Conservation (phyloP, 2,329 filamentous ascomycete species). For the Thyridium curvatum region DNA sequence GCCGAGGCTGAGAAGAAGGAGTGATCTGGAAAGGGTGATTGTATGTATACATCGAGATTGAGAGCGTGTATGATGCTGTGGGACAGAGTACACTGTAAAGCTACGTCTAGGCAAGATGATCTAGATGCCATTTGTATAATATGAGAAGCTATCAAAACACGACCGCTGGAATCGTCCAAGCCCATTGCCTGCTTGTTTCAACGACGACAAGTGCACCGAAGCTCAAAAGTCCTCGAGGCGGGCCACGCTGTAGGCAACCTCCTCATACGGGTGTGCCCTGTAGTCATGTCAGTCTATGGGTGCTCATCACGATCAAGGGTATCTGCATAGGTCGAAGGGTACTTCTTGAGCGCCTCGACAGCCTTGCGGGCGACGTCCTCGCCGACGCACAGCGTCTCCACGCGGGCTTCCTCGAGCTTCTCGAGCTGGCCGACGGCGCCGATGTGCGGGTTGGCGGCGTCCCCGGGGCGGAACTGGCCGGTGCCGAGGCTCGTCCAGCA, state of each 20-base stretch:
- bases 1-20: constrained; percentile 17
- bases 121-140: constrained; percentile 1
- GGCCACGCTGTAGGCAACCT: constrained; percentile 41
- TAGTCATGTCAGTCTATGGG: constrained; percentile 4
- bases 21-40: no score
- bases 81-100: constrained; percentile 7
- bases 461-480: constrained; percentile 61
- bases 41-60: constrained; percentile 1
- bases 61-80: constrained; percentile 8
- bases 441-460: constrained; percentile 55
- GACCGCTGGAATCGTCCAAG: neutral
- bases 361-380: constrained; percentile 49
- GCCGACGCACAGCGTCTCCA: constrained; percentile 58
- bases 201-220: no score
- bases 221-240: constrained; percentile 39
- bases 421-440: constrained; percentile 52
- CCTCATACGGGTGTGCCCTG: constrained; percentile 47
- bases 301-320: constrained; percentile 5
- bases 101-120: constrained; percentile 2
- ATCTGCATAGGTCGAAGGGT: constrained; percentile 22
- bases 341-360: constrained; percentile 61
- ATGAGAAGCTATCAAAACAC: neutral
- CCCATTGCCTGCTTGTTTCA: no score
- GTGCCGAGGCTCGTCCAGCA: constrained; percentile 46
- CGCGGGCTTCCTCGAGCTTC: constrained; percentile 51